Conservation (phyloP, 345 rosid genomes). For the Hirschfeldia incana region DNA sequence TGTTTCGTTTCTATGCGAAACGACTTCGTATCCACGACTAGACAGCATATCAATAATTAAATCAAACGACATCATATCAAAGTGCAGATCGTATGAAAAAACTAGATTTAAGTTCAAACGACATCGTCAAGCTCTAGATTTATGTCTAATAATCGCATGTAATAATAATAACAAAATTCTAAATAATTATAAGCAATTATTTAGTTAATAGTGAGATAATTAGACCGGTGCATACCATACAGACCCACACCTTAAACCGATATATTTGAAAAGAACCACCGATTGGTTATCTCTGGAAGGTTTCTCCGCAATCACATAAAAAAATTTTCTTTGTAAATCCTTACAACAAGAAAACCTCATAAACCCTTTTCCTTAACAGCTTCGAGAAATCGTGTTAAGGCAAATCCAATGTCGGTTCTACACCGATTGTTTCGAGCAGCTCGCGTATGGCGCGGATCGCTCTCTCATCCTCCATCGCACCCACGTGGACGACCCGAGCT, state of each 20-base stretch:
- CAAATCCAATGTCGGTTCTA: constrained; percentile 45
- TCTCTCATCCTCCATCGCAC: constrained; percentile 31
- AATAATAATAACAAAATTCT: no score
- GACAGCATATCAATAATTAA: no score
- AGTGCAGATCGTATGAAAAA: no score
- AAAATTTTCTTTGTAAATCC: no score
- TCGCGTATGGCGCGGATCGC: constrained; percentile 41
- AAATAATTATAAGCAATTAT: not conserved
- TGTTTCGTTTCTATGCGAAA: no score
- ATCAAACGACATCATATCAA: no score
- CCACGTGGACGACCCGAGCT: constrained; percentile 28
- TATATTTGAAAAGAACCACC: not conserved
- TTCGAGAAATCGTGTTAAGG: not conserved
- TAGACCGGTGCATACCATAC: not conserved
- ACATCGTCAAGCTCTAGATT: no score
- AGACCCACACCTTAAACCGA: not conserved
- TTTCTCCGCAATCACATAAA: not conserved
- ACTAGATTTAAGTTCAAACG: no score
- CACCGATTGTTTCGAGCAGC: constrained; percentile 45
- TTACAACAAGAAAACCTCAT: constrained; percentile 7
- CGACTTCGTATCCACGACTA: no score
- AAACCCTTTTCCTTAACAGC: constrained; percentile 24
- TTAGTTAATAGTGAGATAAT: not conserved
- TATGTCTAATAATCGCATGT: no score
- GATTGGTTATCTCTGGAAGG: not conserved